Evolutionary conservation across 352 stramenopile species (phyloP), one percentile per base, ranked within the genome.

Genomic region (Pythium myriotylum): DNA sequence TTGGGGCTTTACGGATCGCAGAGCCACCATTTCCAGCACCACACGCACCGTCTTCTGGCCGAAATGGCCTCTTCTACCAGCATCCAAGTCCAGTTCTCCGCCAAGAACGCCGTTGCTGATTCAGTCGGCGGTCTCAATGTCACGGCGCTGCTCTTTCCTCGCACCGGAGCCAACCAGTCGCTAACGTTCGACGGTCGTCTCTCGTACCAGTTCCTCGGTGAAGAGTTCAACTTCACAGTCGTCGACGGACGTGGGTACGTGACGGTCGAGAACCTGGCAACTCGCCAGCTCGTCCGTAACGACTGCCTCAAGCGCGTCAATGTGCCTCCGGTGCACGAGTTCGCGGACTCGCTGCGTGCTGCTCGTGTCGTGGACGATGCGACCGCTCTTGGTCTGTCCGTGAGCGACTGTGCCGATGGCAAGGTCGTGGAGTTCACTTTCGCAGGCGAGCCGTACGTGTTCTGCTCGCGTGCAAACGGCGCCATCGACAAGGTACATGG

Each of bases 391-490:
- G 39, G 23, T 12, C 14, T 49, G 14, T 49, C 42, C 10, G 7
- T 6, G 19, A 16, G 13, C 1, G 47, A 41, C 2, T 62, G 55
- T 29, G 32, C 9, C n/a, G 33, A 48, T 17, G 55, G 55, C 20
- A 62, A 47, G 45, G 9, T 55, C 3, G 45, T 62, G 19, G 43
- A 54, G 43, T 62, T 62, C 35, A 23, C n/a, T 32, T 62, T 62
- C 45, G 43, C 55, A 4, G 45, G 20, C 24, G 45, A 62, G 32
- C 45, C 55, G 43, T 62, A 46, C 22, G 24, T 55, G n/a, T 62
- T 62, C 55, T 62, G 55, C 45, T 47, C 55, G 4, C 49, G 29
- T 1, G 45, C 19, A 0, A 41, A 20, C 22, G 47, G 47, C 23
- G 47, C n/a, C 2, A 24, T 54, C 32, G 55, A 49, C 45, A 39